phyloP scores from a whole-genome alignment of 441 rosid genomes.

The Manihot esculenta region DNA sequence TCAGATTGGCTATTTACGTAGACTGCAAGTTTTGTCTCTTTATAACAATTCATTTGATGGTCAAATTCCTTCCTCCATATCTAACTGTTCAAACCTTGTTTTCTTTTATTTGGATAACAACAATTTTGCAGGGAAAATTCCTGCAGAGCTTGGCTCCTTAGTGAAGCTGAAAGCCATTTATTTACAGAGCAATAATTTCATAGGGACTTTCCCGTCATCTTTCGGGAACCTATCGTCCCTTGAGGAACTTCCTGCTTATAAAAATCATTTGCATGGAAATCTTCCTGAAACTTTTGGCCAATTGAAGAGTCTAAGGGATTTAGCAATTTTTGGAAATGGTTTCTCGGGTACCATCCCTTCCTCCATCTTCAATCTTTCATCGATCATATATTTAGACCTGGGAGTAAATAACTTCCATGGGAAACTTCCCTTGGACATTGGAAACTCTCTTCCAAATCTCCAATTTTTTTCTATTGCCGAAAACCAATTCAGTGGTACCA shows the following conservation, averaged over 20 bases:
- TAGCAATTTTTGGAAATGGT: not conserved
- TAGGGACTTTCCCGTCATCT: not conserved
- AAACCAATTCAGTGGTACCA: constrained; percentile 1
- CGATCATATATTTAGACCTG: not conserved
- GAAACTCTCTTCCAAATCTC: constrained; percentile 4
- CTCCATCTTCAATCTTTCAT: not conserved
- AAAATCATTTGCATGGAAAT: not conserved
- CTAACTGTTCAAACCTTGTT: not conserved
- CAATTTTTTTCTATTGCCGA: not conserved
- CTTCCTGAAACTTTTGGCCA: not conserved
- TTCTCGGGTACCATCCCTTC: not conserved
- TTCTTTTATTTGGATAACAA: not conserved
- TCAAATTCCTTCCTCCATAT: not conserved
- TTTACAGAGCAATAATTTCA: not conserved
- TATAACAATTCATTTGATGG: not conserved
- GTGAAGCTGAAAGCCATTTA: not conserved
- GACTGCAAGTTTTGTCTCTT: not conserved
- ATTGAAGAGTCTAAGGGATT: not conserved
- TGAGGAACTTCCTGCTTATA: not conserved
- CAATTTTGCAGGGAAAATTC: not conserved
- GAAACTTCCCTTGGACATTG: not conserved
- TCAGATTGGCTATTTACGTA: not conserved
- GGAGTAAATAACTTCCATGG: not conserved
- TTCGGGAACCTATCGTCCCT: not conserved
- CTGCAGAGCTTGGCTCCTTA: not conserved